A percentile compares a stretch with the other conserved stretches of the same genome.
These are phyloP conservation scores for Naganishia antarctica DNA, from an alignment of 768 basidiomycete species.

Conservation along the genomic window DNA sequence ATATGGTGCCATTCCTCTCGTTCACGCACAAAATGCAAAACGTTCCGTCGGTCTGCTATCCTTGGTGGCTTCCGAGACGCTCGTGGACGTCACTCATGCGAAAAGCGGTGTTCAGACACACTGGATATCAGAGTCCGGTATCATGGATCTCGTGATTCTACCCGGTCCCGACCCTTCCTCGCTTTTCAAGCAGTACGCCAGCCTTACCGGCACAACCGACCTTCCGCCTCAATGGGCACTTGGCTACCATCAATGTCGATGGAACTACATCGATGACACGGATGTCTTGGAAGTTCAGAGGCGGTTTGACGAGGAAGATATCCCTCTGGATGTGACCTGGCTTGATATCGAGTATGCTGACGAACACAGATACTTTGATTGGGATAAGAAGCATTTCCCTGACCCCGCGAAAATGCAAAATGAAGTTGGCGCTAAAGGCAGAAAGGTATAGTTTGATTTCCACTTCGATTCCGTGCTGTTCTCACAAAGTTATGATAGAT, in stretches of 20 bases:
- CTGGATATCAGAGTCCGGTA: conserved; percentile 97
- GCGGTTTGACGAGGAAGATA: conserved; percentile 87
- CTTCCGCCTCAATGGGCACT: conserved; percentile 88
- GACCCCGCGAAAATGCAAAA: conserved; percentile 90
- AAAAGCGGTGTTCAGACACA: conserved; percentile 64
- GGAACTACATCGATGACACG: conserved; percentile 91
- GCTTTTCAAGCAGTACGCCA: conserved; percentile 77
- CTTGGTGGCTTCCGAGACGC: conserved; percentile 82
- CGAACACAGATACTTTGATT: conserved; percentile 95
- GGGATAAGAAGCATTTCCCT: conserved; percentile 87
- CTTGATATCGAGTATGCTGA: conserved; percentile 92
- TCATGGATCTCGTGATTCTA: conserved; percentile 86
- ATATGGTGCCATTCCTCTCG: conserved; percentile 84
- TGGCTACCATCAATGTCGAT: conserved; percentile 94
- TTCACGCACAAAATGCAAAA: conserved; percentile 83
- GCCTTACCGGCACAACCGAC: conserved; percentile 75
- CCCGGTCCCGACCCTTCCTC: conserved; percentile 81
- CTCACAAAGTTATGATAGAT: conserved; percentile 57
- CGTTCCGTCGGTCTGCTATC: conserved; percentile 89
- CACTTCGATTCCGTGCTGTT: conserved; percentile 11
- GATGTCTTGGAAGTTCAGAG: conserved; percentile 79
- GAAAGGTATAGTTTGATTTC: conserved; percentile 64
- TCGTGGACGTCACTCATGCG: conserved; percentile 80
- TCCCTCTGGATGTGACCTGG: conserved; percentile 96
- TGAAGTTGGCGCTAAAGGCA: conserved; percentile 73